Evolutionary conservation across 225 moss, liverwort and hornwort species (phyloP).

Genomic region (Straminergon stramineum): DNA sequence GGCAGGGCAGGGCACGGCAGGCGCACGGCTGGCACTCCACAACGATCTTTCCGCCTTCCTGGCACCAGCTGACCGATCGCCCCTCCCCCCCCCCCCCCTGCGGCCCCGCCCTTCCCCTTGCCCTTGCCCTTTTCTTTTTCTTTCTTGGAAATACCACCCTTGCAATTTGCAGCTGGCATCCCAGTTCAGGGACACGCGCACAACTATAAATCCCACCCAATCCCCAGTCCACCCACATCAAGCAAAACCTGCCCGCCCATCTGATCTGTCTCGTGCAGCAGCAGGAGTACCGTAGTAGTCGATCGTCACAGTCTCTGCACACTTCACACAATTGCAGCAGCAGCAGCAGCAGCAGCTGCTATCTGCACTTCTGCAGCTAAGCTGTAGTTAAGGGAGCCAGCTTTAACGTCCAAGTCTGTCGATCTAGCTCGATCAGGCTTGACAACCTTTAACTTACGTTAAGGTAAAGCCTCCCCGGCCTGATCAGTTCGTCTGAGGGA

Average conservation of each 20-base stretch:
- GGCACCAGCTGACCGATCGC: constrained; percentile 15
- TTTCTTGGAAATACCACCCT: constrained; percentile 20
- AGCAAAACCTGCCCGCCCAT: neutral
- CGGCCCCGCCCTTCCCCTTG: neutral
- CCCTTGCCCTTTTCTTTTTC: neutral
- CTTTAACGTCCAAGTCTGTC: neutral
- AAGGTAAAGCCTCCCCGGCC: neutral
- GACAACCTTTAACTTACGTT: neutral
- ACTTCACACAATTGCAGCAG: neutral
- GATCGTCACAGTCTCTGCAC: neutral
- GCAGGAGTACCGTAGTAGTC: neutral
- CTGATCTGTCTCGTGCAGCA: neutral
- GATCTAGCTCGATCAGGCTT: neutral
- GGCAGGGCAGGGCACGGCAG: constrained; percentile 2
- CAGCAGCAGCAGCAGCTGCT: neutral
- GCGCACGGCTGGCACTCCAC: constrained; percentile 17
- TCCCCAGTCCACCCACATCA: neutral
- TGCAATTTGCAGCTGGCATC: constrained; percentile 26
- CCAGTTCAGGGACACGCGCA: neutral
- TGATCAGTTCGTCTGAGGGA: neutral
- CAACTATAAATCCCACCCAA: neutral
- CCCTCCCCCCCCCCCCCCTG: neutral
- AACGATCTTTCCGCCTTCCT: constrained; percentile 10
- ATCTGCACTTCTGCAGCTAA: neutral
- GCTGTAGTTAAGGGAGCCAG: neutral